Evolutionary conservation across 345 rosid genomes (phyloP).

Genomic region (Reutealis trisperma): DNA sequence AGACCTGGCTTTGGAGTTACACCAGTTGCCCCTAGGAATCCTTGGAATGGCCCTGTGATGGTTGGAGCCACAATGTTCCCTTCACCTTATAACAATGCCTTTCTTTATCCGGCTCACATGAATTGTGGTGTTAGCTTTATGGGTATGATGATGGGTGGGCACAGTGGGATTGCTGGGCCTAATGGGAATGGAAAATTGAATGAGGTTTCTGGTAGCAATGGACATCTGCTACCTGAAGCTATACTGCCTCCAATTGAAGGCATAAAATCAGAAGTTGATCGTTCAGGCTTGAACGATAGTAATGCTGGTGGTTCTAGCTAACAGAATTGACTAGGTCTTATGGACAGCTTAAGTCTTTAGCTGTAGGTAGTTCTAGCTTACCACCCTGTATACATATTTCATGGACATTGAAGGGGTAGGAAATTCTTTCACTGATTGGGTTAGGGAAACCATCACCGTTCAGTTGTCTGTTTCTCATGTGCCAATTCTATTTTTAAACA

Average conservation of each 20-base stretch:
- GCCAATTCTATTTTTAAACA: slow-evolving; percentile 18
- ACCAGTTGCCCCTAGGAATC: slow-evolving; percentile 34
- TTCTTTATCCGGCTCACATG: slow-evolving; percentile 40
- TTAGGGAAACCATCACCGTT: slow-evolving; percentile 26
- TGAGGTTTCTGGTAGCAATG: slow-evolving; percentile 25
- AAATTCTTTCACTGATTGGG: slow-evolving; percentile 40
- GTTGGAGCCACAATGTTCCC: slow-evolving; percentile 36
- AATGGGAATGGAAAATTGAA: slow-evolving; percentile 29
- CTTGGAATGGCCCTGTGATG: slow-evolving; percentile 44
- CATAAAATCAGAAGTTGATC: slow-evolving; percentile 25
- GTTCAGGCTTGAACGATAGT: slow-evolving; percentile 20
- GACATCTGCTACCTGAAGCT: slow-evolving; percentile 16
- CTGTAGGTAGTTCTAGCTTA: slow-evolving; percentile 36
- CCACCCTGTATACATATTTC: slow-evolving; percentile 12
- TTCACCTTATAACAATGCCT: slow-evolving; percentile 29
- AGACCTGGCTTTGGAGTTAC: slow-evolving; percentile 31
- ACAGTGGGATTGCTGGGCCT: slow-evolving; percentile 28
- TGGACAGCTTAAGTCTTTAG: slow-evolving; percentile 26
- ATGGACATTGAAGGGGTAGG: slow-evolving; percentile 24
- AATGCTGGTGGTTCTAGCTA: slow-evolving; percentile 21
- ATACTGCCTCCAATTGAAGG: slow-evolving; percentile 26
- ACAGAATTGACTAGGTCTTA: slow-evolving; percentile 21
- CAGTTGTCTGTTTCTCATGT: slow-evolving; percentile 14
- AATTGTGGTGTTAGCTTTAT: slow-evolving; percentile 33
- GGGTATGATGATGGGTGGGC: slow-evolving; percentile 24